phyloP scores from a whole-genome alignment of 768 basidiomycete species.

The Nidularia pulvinata region DNA sequence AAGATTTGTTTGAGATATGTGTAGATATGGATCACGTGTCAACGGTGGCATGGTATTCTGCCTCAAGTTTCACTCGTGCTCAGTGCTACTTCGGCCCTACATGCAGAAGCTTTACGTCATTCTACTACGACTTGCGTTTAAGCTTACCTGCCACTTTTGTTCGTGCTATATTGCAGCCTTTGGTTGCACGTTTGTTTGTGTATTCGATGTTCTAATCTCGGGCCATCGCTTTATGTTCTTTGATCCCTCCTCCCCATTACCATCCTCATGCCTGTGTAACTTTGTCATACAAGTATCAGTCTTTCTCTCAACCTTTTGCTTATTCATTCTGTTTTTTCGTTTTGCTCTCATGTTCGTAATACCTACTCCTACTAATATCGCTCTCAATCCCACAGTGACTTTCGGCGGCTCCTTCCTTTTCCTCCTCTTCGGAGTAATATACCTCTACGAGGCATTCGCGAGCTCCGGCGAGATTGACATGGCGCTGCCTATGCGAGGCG shows the following conservation, averaged over 20 bases:
- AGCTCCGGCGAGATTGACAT: conserved; percentile 24
- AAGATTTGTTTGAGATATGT: too few relatives aligned
- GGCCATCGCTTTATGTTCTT: neutral
- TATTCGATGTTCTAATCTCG: neutral
- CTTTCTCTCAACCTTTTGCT: neutral
- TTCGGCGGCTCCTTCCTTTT: conserved; percentile 82
- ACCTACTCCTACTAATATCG: neutral
- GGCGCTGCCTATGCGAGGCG: conserved; percentile 13
- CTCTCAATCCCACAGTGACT: conserved; percentile 57
- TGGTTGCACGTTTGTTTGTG: neutral
- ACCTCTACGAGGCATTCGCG: conserved; percentile 64
- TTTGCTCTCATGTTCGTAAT: neutral
- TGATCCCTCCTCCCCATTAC: neutral
- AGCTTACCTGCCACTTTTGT: too few relatives aligned
- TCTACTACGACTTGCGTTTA: too few relatives aligned
- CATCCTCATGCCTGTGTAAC: neutral
- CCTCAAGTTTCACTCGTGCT: too few relatives aligned
- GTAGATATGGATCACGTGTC: too few relatives aligned
- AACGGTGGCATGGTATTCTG: too few relatives aligned
- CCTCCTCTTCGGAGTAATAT: conserved; percentile 80
- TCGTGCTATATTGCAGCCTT: too few relatives aligned
- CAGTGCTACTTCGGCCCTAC: too few relatives aligned
- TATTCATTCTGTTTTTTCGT: neutral
- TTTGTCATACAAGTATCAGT: neutral
- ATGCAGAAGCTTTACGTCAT: too few relatives aligned